Evolutionary conservation across 345 rosid genomes (phyloP).

Genomic region (Schrenkiella parvula): DNA sequence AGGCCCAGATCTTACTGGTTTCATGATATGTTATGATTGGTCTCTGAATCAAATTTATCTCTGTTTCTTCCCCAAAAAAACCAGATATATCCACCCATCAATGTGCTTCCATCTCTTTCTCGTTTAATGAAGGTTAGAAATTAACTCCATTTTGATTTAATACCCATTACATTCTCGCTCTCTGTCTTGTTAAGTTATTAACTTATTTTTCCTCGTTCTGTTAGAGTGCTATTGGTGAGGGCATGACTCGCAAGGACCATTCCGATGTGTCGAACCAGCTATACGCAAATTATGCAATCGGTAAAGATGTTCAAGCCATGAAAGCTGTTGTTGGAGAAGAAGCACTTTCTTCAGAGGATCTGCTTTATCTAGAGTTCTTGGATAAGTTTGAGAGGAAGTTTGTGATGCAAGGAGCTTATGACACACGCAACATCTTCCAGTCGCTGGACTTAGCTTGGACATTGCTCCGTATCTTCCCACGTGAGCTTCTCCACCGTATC

Average conservation of each 20-base stretch:
- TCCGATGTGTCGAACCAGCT: constrained; percentile 96
- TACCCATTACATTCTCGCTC: neutral
- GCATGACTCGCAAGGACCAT: constrained; percentile 94
- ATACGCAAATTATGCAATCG: constrained; percentile 96
- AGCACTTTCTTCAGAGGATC: constrained; percentile 98
- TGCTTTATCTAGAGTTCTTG: constrained; percentile 91
- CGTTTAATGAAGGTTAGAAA: constrained; percentile 89
- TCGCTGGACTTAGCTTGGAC: constrained; percentile 97
- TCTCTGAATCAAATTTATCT: neutral
- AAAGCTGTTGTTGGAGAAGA: constrained; percentile 99
- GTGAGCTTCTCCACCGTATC: constrained; percentile 96
- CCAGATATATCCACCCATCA: constrained; percentile 97
- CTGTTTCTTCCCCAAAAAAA: neutral
- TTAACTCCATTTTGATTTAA: neutral
- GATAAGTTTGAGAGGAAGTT: constrained; percentile 97
- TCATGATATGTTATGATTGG: neutral
- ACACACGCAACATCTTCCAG: constrained; percentile 91
- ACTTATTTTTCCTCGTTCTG: neutral
- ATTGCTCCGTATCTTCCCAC: constrained; percentile 94
- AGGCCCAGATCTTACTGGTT: neutral
- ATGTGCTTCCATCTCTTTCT: constrained; percentile 93
- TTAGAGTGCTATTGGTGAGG: constrained; percentile 99
- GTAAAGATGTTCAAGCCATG: constrained; percentile 99
- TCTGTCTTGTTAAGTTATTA: neutral
- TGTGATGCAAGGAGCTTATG: constrained; percentile 93